These are phyloP conservation scores for Acmispon strigosus DNA, from an alignment of 306 rosid genomes.

Conservation along the genomic window DNA sequence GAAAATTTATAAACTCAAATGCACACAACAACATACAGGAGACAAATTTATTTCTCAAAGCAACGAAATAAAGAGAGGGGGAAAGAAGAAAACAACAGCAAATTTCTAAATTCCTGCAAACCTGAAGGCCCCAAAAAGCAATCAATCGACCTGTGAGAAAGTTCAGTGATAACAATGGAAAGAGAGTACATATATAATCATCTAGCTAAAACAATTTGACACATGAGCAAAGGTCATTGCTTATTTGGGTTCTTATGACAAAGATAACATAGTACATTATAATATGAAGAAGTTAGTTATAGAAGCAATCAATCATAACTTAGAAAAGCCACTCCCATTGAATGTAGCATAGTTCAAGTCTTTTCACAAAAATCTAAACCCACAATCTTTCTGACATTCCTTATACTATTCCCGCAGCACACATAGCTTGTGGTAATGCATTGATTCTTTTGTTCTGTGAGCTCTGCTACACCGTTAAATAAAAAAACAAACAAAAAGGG, in stretches of 20 bases:
- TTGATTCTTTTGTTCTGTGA: slow-evolving; percentile 57
- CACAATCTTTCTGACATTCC: slow-evolving; percentile 44
- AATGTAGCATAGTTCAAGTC: slow-evolving; percentile 25
- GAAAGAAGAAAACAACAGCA: neutral
- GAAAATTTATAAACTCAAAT: neutral
- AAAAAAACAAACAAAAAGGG: slow-evolving; percentile 31
- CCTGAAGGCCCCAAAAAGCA: slow-evolving; percentile 15
- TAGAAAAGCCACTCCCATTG: slow-evolving; percentile 22
- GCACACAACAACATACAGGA: neutral
- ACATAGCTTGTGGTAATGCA: slow-evolving; percentile 36
- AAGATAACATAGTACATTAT: slow-evolving; percentile 21
- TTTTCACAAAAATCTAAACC: slow-evolving; percentile 29
- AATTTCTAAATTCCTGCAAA: slow-evolving; percentile 2
- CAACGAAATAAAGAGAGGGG: neutral
- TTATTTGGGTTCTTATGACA: slow-evolving; percentile 11
- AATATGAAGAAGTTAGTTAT: slow-evolving; percentile 21
- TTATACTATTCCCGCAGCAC: slow-evolving; percentile 32
- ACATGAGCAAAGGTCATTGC: slow-evolving; percentile 10
- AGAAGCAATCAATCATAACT: slow-evolving; percentile 21
- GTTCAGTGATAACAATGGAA: slow-evolving; percentile 11
- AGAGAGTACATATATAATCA: slow-evolving; percentile 19
- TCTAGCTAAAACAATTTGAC: slow-evolving; percentile 10
- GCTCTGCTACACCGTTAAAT: slow-evolving; percentile 46
- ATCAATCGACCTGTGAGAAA: slow-evolving; percentile 20
- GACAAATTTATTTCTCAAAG: neutral